Evolutionary conservation across 306 rosid genomes (phyloP).

Genomic region (Acacia confusa): DNA sequence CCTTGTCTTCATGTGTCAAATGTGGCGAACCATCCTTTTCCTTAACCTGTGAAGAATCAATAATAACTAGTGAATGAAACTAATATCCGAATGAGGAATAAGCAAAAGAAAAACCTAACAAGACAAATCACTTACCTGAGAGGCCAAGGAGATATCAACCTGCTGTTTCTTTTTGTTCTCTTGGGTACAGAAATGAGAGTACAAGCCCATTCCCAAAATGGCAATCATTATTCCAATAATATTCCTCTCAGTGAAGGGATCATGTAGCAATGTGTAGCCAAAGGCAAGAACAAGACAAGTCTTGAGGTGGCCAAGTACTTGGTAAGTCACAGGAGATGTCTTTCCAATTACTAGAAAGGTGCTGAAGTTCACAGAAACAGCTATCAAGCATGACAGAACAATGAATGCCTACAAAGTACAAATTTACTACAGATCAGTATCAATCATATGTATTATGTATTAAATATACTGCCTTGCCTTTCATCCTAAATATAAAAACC

Average conservation of each 20-base stretch:
- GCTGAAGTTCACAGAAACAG: constrained; percentile 96
- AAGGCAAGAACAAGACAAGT: constrained; percentile 93
- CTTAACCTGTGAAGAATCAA: constrained; percentile 46
- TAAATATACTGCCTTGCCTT: neutral
- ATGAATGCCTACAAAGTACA: constrained; percentile 57
- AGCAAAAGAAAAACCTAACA: neutral
- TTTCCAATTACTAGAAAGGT: constrained; percentile 92
- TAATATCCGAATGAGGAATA: neutral
- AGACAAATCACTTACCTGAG: constrained; percentile 52
- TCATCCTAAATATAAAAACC: too few species aligned
- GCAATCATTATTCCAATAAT: constrained; percentile 78
- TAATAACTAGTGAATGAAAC: neutral
- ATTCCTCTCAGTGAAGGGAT: constrained; percentile 88
- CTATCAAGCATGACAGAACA: constrained; percentile 79
- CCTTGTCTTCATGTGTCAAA: constrained; percentile 65
- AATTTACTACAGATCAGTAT: neutral
- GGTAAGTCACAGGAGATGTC: constrained; percentile 97
- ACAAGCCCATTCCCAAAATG: constrained; percentile 85
- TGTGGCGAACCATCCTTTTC: constrained; percentile 70
- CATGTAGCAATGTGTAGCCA: constrained; percentile 94
- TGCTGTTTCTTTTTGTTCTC: constrained; percentile 78
- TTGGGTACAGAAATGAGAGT: constrained; percentile 84
- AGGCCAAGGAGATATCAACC: constrained; percentile 54
- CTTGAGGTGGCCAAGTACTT: constrained; percentile 96
- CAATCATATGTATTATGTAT: neutral